phyloP scores from a whole-genome alignment of 2,329 filamentous ascomycete species.

The Penicillium sp. region DNA sequence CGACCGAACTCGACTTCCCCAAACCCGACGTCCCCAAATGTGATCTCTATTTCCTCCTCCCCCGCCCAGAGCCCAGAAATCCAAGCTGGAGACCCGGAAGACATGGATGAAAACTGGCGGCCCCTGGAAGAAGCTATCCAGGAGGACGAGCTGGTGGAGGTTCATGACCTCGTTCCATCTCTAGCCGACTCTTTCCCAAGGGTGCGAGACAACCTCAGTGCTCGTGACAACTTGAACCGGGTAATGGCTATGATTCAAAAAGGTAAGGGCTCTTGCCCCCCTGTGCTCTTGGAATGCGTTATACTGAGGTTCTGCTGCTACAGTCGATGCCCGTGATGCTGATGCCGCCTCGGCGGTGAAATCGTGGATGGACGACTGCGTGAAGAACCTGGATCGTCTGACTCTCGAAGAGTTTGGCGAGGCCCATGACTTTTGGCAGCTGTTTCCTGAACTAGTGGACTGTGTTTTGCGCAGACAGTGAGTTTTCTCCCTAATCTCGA shows the following conservation, averaged over 20 bases:
- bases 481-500: conserved; percentile 10
- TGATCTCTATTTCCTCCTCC: conserved; percentile 48
- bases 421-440: conserved; percentile 50
- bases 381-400: conserved; percentile 36
- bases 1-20: conserved; percentile 19
- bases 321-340: conserved; percentile 35
- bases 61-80: conserved; percentile 50
- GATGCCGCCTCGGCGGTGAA: conserved; percentile 40
- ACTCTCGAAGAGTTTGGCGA: conserved; percentile 39
- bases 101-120: conserved; percentile 52
- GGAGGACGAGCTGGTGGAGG: conserved; percentile 39
- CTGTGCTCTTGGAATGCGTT: background rate
- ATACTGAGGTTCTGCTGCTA: background rate
- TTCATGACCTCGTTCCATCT: conserved; percentile 32
- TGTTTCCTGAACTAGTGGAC: conserved; percentile 45
- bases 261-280: conserved; percentile 28
- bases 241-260: conserved; percentile 40
- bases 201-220: conserved; percentile 28
- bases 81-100: conserved; percentile 53
- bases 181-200: conserved; percentile 43
- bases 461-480: conserved; percentile 44
- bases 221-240: conserved; percentile 38
- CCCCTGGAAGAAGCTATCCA: conserved; percentile 38
- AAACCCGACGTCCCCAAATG: conserved; percentile 27
- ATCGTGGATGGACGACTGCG: conserved; percentile 47